Percentiles rank a stretch among this genome's conserved stretches.
Evolutionary conservation across 1,139 yeast genomes (phyloP).

Genomic region (Blastobotrys proliferans): DNA sequence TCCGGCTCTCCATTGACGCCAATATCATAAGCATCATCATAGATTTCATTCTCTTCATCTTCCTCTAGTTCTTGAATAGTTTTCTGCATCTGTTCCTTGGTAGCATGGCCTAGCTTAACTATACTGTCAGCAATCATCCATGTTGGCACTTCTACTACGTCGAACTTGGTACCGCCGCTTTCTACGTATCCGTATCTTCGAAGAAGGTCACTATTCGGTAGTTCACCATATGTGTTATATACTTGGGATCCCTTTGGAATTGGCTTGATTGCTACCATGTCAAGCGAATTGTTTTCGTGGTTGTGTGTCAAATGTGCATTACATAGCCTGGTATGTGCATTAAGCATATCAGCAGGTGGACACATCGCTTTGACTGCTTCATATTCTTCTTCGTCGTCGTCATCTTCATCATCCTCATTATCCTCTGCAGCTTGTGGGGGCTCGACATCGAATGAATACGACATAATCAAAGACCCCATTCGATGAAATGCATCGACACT

Average conservation of each 20-base stretch:
- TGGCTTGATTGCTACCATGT: conserved; percentile 64
- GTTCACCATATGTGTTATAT: conserved; percentile 84
- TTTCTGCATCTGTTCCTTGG: conserved; percentile 17
- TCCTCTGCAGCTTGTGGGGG: conserved; percentile 19
- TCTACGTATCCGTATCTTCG: conserved; percentile 93
- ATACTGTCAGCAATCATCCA: conserved; percentile 24
- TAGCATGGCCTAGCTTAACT: conserved; percentile 13
- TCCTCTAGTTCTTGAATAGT: conserved; percentile 21
- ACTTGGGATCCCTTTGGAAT: conserved; percentile 69
- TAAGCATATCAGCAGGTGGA: conserved; percentile 85
- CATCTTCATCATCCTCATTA: conserved; percentile 36
- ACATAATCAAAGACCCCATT: conserved; percentile 66
- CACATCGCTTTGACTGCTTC: conserved; percentile 76
- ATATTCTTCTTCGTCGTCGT: conserved; percentile 39
- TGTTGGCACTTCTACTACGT: conserved; percentile 65
- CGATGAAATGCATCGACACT: conserved; percentile 58
- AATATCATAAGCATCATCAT: conserved; percentile 35
- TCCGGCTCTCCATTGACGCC: conserved; percentile 26
- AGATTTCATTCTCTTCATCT: conserved; percentile 23
- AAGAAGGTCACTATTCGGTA: conserved; percentile 82
- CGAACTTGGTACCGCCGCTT: conserved; percentile 64
- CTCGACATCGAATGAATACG: conserved; percentile 62
- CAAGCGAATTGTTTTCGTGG: conserved; percentile 41
- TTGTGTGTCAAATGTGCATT: conserved; percentile 59
- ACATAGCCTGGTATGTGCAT: conserved; percentile 75